These are phyloP conservation scores for Aspergillus clavatus DNA, from an alignment of 2,329 filamentous ascomycete species.

Conservation along the genomic window DNA sequence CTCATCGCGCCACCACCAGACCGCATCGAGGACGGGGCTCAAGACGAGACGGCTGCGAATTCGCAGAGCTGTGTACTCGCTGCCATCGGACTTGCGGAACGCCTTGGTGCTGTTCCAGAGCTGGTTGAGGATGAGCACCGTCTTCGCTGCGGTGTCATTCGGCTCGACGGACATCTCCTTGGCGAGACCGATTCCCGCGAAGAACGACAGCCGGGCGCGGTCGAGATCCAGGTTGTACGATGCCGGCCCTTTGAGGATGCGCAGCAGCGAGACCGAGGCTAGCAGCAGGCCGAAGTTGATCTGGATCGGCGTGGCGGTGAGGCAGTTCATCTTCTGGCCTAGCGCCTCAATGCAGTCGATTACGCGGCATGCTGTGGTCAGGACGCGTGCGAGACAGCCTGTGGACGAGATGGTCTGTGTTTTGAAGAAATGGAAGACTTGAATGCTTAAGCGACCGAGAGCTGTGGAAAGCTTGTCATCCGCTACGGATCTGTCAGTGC, in stretches of 20 bases:
- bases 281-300: slow-evolving; percentile 29
- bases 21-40: slow-evolving; percentile 35
- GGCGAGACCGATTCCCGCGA: slow-evolving; percentile 35
- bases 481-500: slow-evolving; percentile 17
- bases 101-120: slow-evolving; percentile 40
- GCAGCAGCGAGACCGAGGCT: slow-evolving; percentile 30
- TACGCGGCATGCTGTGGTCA: slow-evolving; percentile 27
- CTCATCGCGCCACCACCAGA: slow-evolving; percentile 44
- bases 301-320: slow-evolving; percentile 25
- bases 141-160: slow-evolving; percentile 33
- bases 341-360: slow-evolving; percentile 27
- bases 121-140: slow-evolving; percentile 31
- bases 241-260: slow-evolving; percentile 36
- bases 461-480: slow-evolving; percentile 28
- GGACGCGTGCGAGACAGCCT: slow-evolving; percentile 23
- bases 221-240: slow-evolving; percentile 29
- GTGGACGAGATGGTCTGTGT: slow-evolving; percentile 24
- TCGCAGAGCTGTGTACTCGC: slow-evolving; percentile 30
- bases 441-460: slow-evolving; percentile 30
- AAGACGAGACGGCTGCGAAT: slow-evolving; percentile 38
- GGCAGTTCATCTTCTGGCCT: slow-evolving; percentile 13
- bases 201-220: slow-evolving; percentile 32
- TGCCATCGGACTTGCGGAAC: slow-evolving; percentile 37
- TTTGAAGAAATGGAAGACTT: slow-evolving; percentile 36
- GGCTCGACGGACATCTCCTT: slow-evolving; percentile 36